These are phyloP conservation scores for Ustilago xerochloae DNA, from an alignment of 1,284 basidiomycete species.

Conservation along the genomic window DNA sequence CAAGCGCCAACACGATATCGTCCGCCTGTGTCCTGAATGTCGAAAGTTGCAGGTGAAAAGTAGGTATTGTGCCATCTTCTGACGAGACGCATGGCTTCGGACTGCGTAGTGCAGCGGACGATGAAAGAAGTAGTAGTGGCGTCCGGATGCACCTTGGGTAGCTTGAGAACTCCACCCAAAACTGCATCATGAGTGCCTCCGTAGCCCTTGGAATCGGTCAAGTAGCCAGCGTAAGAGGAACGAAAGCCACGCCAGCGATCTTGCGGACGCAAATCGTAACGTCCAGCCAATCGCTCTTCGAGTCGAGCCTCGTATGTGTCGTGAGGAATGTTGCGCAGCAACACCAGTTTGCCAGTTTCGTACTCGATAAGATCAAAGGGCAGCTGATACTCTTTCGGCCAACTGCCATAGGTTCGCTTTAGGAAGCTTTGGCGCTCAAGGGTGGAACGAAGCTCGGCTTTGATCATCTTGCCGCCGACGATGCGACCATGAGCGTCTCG, in stretches of 20 bases:
- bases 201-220: slow-evolving; percentile 8
- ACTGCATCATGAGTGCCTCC: slow-evolving; percentile 37
- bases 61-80: slow-evolving; percentile 58
- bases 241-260: slow-evolving; percentile 36
- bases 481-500: slow-evolving; percentile 15
- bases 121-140: slow-evolving; percentile 41
- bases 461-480: slow-evolving; percentile 28
- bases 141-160: slow-evolving; percentile 28
- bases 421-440: background rate
- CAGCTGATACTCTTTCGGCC: slow-evolving; percentile 19
- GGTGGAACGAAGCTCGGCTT: slow-evolving; percentile 1
- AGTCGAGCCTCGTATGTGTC: slow-evolving; percentile 50
- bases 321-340: slow-evolving; percentile 48
- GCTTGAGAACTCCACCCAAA: slow-evolving; percentile 31
- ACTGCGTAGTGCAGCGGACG: slow-evolving; percentile 30
- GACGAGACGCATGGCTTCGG: slow-evolving; percentile 51
- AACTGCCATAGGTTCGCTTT: slow-evolving; percentile 6
- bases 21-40: slow-evolving; percentile 52
- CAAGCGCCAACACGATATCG: slow-evolving; percentile 52
- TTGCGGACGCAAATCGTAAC: slow-evolving; percentile 43
- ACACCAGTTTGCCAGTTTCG: slow-evolving; percentile 43
- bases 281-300: slow-evolving; percentile 39
- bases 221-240: slow-evolving; percentile 13
- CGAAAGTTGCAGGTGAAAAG: slow-evolving; percentile 50
- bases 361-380: slow-evolving; percentile 45